Evolutionary conservation across 202 grass and related monocot genomes (phyloP).

Genomic region (Bolboschoenoplectus hybrid): DNA sequence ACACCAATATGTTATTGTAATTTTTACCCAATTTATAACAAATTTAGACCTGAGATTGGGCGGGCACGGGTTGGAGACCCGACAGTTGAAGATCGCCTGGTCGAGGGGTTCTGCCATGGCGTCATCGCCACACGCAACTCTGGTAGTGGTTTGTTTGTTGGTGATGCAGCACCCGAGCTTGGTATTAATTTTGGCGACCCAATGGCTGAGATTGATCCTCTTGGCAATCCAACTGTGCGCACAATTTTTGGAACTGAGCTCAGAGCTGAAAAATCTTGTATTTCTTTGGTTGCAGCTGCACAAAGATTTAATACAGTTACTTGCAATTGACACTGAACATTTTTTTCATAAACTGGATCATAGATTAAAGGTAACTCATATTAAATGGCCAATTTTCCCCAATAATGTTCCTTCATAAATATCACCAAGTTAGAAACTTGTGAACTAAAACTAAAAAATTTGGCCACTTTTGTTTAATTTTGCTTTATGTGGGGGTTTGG

Average conservation of each 20-base stretch:
- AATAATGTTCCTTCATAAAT: neutral
- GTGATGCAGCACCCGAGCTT: constrained; percentile 59
- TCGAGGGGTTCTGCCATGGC: constrained; percentile 87
- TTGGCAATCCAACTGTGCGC: constrained; percentile 62
- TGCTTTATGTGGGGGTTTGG: no score
- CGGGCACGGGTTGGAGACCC: constrained; percentile 72
- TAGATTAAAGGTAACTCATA: neutral
- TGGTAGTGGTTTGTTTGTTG: constrained; percentile 58
- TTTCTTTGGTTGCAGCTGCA: constrained; percentile 48
- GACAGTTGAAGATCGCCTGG: constrained; percentile 81
- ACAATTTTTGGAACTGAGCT: constrained; percentile 56
- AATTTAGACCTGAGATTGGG: constrained; percentile 66
- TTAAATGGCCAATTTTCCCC: neutral
- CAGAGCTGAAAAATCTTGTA: constrained; percentile 51
- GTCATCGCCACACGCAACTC: constrained; percentile 75
- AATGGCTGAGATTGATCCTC: constrained; percentile 57
- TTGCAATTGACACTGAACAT: constrained; percentile 10
- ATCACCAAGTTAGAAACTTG: neutral
- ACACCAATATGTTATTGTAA: neutral
- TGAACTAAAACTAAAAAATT: neutral
- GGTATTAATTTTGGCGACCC: constrained; percentile 59
- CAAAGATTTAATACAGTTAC: neutral
- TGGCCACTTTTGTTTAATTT: neutral
- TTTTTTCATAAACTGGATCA: neutral
- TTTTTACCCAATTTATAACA: neutral